Percentiles rank a stretch among this genome's conserved stretches.
These are phyloP conservation scores for Cytospora piceae DNA, from an alignment of 2,329 filamentous ascomycete genomes.

Conservation along the genomic window DNA sequence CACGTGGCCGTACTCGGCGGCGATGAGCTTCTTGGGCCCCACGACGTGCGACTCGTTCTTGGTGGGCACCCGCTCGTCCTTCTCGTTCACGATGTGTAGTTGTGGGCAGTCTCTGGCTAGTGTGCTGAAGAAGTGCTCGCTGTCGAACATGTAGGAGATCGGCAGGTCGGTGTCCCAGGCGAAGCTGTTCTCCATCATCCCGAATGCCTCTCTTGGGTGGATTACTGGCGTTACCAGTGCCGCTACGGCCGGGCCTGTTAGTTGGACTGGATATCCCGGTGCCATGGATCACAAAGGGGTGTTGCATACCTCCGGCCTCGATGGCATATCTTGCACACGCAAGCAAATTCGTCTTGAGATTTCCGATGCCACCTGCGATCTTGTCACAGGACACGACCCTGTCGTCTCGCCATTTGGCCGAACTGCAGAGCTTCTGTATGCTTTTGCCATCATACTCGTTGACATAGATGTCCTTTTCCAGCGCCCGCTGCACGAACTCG, in stretches of 20 bases:
- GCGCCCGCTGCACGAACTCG: constrained; percentile 20
- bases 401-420: constrained; percentile 27
- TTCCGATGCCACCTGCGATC: constrained; percentile 29
- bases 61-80: constrained; percentile 19
- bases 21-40: constrained; percentile 15
- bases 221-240: constrained; percentile 22
- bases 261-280: neutral
- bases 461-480: constrained; percentile 26
- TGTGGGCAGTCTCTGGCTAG: constrained; percentile 27
- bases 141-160: constrained; percentile 28
- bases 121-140: constrained; percentile 26
- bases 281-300: no score
- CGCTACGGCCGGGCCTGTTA: neutral
- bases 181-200: constrained; percentile 26
- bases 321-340: constrained; percentile 25
- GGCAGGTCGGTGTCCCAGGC: constrained; percentile 23
- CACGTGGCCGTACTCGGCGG: constrained; percentile 9
- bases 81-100: constrained; percentile 25
- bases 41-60: constrained; percentile 11
- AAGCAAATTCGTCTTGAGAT: constrained; percentile 27
- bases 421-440: constrained; percentile 22
- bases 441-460: constrained; percentile 17
- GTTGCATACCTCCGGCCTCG: constrained; percentile 19
- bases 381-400: constrained; percentile 22
- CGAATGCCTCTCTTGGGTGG: constrained; percentile 22